A percentile compares a stretch with the other conserved stretches of the same genome.
These are phyloP conservation scores for Plasmodium yoelii DNA, from an alignment of 169 alveolate genomes.

Conservation along the genomic window DNA sequence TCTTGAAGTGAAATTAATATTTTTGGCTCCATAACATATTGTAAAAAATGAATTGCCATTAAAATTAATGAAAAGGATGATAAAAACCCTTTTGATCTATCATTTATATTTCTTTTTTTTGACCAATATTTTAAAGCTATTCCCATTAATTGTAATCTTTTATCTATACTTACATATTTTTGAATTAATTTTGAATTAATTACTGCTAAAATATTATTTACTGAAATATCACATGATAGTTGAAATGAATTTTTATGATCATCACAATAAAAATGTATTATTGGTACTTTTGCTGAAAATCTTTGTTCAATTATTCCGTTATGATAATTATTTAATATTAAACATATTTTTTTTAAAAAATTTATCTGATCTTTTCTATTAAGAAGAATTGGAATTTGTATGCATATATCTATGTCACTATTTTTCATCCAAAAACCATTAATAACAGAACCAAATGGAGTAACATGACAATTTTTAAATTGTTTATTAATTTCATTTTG, in stretches of 20 bases:
- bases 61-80: constrained; percentile 87
- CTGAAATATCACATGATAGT: constrained; percentile 84
- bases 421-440: constrained; percentile 87
- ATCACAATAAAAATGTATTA: constrained; percentile 82
- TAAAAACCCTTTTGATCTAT: constrained; percentile 86
- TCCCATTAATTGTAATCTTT: constrained; percentile 83
- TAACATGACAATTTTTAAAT: constrained; percentile 67
- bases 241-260: constrained; percentile 30
- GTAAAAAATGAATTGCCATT: constrained; percentile 87
- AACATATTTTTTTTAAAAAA: constrained; percentile 80
- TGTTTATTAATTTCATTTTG: constrained; percentile 75
- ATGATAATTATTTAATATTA: constrained; percentile 79
- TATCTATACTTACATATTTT: constrained; percentile 85
- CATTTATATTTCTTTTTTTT: constrained; percentile 81
- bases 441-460: constrained; percentile 83
- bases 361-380: constrained; percentile 82
- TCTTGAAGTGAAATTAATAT: constrained; percentile 87
- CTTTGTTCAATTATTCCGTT: constrained; percentile 83
- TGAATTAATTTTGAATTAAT: constrained; percentile 84
- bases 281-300: constrained; percentile 87
- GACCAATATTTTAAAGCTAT: constrained; percentile 89
- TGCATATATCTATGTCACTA: constrained; percentile 86
- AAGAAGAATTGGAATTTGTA: constrained; percentile 83
- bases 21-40: constrained; percentile 82
- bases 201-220: constrained; percentile 86